Evolutionary conservation across 2,329 filamentous ascomycete species (phyloP), one percentile per base, ranked within the genome.

Genomic region (Rutstroemia sp.): DNA sequence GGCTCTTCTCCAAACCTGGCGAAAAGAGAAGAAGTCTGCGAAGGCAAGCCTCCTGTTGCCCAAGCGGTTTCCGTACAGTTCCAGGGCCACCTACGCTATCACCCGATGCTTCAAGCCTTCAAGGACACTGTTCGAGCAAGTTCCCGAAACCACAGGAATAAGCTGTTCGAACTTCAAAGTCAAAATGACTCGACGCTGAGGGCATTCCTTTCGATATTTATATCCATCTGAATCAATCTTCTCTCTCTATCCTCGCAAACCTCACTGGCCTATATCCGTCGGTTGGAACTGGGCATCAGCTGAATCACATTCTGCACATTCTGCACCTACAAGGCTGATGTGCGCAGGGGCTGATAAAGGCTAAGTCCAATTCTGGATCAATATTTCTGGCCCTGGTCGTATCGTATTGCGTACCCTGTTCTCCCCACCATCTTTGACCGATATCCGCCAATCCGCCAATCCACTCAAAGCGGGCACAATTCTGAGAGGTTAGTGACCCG

Each of bases 241-340:
- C 19, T 42, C 19, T 42, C 19, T 42, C 19, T 42, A n/a, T 42
- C 5, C 9, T 42, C 39, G 5, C 9, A n/a, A 21, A 21, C 21
- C 21, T 21, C 42, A 21, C 12, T 17, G 17, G 9, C n/a, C 38
- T 21, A 38, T 17, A 21, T 38, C n/a, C 37, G 37, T 46, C 27
- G 30, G 21, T 25, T 53, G 42, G 25, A 27, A 27, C 25, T 27
- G 25, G 25, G 55, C 46, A 51, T 25, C 53, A 57, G 44, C 55
- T 57, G 44, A 49, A 54, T 49, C 50, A n/a, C 19, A 42, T 34
- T 37, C 46, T 34, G 19, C 50, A n/a, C 19, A 42, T 34, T 37
- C 46, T 34, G 19, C 45, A 48, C 21, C 41, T 25, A 54, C 55
- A 48, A 57, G 55, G 44, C 55, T 57, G 50, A 57, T 54, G 19